Evolutionary conservation across 75 land plant genomes (phyloP).

Genomic region (Sequoia sempervirens): DNA sequence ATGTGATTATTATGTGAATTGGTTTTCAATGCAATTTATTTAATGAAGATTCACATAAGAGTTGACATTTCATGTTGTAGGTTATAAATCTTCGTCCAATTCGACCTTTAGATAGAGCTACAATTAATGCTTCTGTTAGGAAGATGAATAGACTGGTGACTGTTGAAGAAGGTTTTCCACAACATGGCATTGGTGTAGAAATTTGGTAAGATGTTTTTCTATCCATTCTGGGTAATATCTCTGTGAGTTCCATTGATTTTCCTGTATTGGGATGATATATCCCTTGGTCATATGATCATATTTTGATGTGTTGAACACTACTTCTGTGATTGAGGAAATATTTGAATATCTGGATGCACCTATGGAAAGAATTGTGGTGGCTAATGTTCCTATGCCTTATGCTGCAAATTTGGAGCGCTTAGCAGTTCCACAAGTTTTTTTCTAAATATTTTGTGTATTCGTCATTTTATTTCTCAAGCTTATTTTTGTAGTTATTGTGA

Average conservation of each 20-base stretch:
- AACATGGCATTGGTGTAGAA: conserved; percentile 89
- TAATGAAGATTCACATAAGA: background rate
- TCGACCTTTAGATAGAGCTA: conserved; percentile 75
- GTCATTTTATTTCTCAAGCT: background rate
- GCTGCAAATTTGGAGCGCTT: conserved; percentile 93
- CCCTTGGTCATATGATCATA: background rate
- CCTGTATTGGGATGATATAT: background rate
- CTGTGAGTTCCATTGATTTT: background rate
- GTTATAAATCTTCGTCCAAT: conserved; percentile 81
- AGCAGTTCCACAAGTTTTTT: conserved; percentile 94
- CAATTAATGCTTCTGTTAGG: conserved; percentile 78
- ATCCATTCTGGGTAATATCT: background rate
- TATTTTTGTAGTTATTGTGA: background rate
- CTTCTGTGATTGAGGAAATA: conserved; percentile 81
- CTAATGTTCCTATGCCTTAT: conserved; percentile 98
- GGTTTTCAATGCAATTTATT: background rate
- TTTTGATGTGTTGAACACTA: conserved; percentile 28
- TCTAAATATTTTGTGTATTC: background rate
- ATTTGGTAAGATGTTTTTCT: conserved; percentile 50
- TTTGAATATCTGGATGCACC: conserved; percentile 97
- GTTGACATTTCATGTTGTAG: conserved; percentile 18
- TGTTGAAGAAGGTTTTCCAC: conserved; percentile 90
- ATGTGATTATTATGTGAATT: background rate
- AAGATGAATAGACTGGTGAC: conserved; percentile 81
- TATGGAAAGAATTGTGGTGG: conserved; percentile 82